Evolutionary conservation across 495 filamentous ascomycete species (phyloP).

Genomic region (Cercophora samala): DNA sequence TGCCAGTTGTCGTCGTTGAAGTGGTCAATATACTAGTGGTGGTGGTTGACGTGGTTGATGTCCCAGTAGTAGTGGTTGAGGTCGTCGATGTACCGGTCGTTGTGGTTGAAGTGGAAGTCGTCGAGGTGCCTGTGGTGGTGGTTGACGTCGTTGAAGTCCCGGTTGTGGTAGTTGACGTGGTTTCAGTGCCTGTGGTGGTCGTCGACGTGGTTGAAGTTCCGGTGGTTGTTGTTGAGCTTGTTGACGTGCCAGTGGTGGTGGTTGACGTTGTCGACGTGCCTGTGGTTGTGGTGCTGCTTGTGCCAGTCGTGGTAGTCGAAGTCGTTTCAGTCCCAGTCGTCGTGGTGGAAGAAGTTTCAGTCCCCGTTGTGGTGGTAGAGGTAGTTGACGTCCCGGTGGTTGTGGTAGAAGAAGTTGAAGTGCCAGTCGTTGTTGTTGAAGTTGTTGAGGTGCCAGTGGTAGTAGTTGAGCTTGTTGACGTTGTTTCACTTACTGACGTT

Average conservation of each 20-base stretch:
- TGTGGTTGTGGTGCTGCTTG: not conserved
- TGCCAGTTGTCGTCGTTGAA: not conserved
- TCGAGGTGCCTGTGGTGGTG: not conserved
- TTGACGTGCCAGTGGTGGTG: not conserved
- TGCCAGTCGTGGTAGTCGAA: not conserved
- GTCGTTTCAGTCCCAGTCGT: not conserved
- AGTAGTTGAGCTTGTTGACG: not conserved
- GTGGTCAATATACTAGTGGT: not conserved
- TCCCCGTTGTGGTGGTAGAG: not conserved
- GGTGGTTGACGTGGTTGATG: not conserved
- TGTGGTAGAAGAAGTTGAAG: not conserved
- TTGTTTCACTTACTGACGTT: too few relatives aligned
- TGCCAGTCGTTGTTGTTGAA: not conserved
- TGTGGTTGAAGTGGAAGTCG: not conserved
- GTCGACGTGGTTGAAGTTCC: not conserved
- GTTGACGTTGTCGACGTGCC: not conserved
- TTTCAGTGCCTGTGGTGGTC: not conserved
- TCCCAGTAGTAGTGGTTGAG: not conserved
- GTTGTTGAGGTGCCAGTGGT: not conserved
- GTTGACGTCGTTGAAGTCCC: not conserved
- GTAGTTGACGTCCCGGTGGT: not conserved
- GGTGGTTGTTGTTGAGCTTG: not conserved
- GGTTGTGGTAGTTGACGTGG: not conserved
- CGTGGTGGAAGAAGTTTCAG: not conserved
- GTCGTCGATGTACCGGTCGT: not conserved